Evolutionary conservation across 345 rosid species (phyloP), one percentile per base, ranked within the genome.

Genomic region (Moricandia moricandioides): DNA sequence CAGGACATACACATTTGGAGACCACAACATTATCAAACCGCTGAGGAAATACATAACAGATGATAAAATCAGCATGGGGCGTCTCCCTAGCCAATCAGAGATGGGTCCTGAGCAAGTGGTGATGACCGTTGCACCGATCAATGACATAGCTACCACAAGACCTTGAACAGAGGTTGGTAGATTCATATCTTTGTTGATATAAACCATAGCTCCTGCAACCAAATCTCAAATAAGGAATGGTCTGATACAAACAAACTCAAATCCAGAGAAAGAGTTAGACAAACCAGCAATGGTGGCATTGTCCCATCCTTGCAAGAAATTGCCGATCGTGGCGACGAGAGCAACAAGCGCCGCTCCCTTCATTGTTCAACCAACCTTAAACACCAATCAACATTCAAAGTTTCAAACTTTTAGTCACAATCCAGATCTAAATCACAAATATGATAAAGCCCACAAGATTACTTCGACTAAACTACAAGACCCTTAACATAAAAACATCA

Each of bases 261-360:
- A 8, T 59, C 14, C 18, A 26, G 56, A 60, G 1, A 58, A 58
- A 70, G 51, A 63, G 70, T 3, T n/a, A 2, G 1, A 73, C 82
- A 45, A 84, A 95, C 99, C 97, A 68, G 99, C 97, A 85, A 95
- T 95, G 24, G 97, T 91, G 69, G 99, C 99, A 84, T 92, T 95
- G 85, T 95, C 99, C 99, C 99, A 95, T 86, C 99, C 99, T 83
- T 92, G 99, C 70, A 95, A 87, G 83, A 95, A 92, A 86, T 89
- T 95, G 60, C 99, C 99, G 65, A 95, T 74, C 6, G 97, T 77
- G 58, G 99, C 97, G 49, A 87, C 91, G 83, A 95, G 84, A 79
- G 99, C 99, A 67, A 95, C 99, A 61, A 86, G 69, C 29, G 87
- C 89, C 70, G 97, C 93, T 79, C 92, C 96, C 64, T 68, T 88